Percentiles rank a stretch among this genome's conserved stretches.
Evolutionary conservation across 164 flowering plant species (phyloP).

Genomic region (Sedum album): DNA sequence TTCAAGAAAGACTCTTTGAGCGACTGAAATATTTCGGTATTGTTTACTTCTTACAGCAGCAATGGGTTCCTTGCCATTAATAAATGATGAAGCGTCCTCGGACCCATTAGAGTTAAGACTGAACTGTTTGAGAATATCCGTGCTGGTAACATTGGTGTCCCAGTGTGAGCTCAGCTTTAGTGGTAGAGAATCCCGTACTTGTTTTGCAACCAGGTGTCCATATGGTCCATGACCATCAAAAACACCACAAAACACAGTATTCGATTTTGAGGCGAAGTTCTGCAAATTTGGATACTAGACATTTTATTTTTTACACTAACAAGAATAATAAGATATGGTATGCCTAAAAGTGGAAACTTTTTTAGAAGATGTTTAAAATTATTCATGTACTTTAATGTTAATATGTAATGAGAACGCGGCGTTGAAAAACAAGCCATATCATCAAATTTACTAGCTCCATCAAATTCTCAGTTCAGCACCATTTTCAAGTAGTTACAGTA

Average conservation of each 20-base stretch:
- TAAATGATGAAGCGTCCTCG: constrained; percentile 46
- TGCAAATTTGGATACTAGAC: constrained; percentile 20
- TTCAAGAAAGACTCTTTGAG: constrained; percentile 80
- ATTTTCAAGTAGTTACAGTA: background rate
- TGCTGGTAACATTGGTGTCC: constrained; percentile 54
- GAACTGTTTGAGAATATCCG: constrained; percentile 45
- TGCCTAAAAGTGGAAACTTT: background rate
- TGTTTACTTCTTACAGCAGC: constrained; percentile 45
- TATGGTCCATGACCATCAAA: constrained; percentile 98
- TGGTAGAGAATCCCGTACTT: constrained; percentile 93
- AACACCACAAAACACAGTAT: constrained; percentile 93
- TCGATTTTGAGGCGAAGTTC: constrained; percentile 84
- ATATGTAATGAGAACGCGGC: background rate
- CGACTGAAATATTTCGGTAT: constrained; percentile 53
- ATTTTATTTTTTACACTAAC: background rate
- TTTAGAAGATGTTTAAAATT: background rate
- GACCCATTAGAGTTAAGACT: constrained; percentile 41
- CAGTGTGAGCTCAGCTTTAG: constrained; percentile 72
- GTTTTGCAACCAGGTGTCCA: constrained; percentile 94
- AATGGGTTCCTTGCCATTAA: constrained; percentile 50
- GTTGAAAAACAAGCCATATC: background rate
- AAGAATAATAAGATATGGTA: background rate
- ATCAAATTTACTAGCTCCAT: background rate
- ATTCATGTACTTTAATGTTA: background rate
- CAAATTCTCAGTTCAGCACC: background rate